These are phyloP conservation scores for Amanita molliuscula DNA, from an alignment of 768 basidiomycete genomes.

Conservation along the genomic window DNA sequence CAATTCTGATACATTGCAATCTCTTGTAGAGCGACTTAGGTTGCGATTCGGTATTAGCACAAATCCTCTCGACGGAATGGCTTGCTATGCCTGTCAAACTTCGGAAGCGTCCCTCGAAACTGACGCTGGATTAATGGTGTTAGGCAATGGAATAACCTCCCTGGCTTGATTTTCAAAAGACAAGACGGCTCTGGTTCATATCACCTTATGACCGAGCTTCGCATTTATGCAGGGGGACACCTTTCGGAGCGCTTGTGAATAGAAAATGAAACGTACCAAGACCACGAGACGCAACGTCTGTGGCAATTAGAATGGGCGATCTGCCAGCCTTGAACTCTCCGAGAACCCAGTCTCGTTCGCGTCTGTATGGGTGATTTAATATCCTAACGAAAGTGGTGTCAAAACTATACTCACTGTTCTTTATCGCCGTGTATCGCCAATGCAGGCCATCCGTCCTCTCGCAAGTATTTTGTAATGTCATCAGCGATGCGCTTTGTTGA, in stretches of 20 bases:
- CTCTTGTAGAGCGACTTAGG: conserved; percentile 11
- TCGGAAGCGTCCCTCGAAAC: conserved; percentile 25
- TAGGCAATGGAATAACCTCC: conserved; percentile 9
- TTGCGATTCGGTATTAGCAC: conserved; percentile 8
- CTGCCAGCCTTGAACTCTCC: conserved; percentile 97
- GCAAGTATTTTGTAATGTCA: conserved; percentile 95
- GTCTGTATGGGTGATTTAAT: conserved; percentile 30
- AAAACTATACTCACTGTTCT: conserved; percentile 63
- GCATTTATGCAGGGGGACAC: conserved; percentile 20
- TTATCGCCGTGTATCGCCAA: conserved; percentile 99
- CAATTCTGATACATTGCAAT: not conserved
- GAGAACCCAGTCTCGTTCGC: conserved; percentile 99
- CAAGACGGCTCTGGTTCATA: conserved; percentile 11
- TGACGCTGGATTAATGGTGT: conserved; percentile 1
- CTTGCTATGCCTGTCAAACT: conserved; percentile 28
- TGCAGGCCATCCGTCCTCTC: conserved; percentile 99
- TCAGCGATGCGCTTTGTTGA: conserved; percentile 97
- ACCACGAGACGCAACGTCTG: conserved; percentile 99
- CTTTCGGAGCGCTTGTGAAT: conserved; percentile 34
- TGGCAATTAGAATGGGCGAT: conserved; percentile 96
- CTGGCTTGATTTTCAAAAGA: conserved; percentile 13
- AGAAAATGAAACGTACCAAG: conserved; percentile 76
- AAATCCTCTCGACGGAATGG: conserved; percentile 25
- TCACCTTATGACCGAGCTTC: conserved; percentile 12
- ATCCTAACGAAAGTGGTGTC: not conserved